phyloP scores from a whole-genome alignment of 2,329 filamentous ascomycete species.

The Monilinia polystroma region DNA sequence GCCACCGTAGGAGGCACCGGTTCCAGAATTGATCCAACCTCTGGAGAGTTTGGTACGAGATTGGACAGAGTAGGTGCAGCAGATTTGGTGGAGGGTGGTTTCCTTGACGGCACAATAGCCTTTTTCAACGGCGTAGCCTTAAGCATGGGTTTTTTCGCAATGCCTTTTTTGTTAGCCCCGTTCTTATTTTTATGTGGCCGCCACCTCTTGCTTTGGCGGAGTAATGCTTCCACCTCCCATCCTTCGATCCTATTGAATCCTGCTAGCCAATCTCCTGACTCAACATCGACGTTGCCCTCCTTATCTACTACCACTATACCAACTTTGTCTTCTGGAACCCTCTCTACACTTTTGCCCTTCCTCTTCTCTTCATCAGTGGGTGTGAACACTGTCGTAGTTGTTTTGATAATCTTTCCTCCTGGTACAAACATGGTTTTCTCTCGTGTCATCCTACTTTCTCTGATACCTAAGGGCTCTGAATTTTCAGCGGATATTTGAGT shows the following conservation, averaged over 20 bases:
- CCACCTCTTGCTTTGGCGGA: constrained; percentile 3
- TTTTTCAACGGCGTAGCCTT: constrained; percentile 8
- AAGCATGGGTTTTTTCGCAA: not conserved
- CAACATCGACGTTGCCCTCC: constrained; percentile 20
- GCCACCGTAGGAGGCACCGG: not conserved
- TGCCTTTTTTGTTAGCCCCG: not conserved
- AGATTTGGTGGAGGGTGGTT: not conserved
- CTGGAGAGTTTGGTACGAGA: not conserved
- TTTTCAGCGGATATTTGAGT: not conserved
- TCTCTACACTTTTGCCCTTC: not conserved
- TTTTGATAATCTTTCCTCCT: constrained; percentile 14
- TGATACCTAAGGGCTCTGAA: constrained; percentile 9
- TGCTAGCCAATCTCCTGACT: constrained; percentile 17
- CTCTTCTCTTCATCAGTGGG: constrained; percentile 7
- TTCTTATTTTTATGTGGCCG: not conserved
- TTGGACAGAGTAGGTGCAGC: not conserved
- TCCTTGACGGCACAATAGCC: not conserved
- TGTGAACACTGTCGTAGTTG: constrained; percentile 9
- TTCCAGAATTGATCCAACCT: not conserved
- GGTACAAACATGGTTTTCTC: constrained; percentile 21
- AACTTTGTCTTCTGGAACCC: constrained; percentile 7
- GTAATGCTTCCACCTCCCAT: constrained; percentile 22
- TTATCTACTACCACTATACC: constrained; percentile 22
- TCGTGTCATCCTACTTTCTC: constrained; percentile 21
- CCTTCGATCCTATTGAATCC: constrained; percentile 16